Base-by-base conservation (phyloP, 2,329 filamentous ascomycete genomes). In the Boeremia lycopersici region DNA sequence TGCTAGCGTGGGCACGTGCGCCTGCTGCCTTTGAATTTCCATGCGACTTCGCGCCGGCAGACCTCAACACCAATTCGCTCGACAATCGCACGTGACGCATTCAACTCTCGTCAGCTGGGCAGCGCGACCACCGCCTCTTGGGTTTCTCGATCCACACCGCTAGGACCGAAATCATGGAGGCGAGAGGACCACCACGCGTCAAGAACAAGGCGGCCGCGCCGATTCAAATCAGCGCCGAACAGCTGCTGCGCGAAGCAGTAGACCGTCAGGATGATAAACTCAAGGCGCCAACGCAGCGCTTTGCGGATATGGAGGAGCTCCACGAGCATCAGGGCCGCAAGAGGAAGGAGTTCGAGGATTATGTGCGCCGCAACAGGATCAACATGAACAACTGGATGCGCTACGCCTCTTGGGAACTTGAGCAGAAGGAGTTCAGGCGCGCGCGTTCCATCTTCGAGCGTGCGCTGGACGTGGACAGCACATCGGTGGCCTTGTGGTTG, bases 311-410 rank as follows among this genome's bases (percentile, higher is more conserved):
- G 67, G 95, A 99, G 80, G 95, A 99, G 80, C 86, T 99, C 42
- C 93, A 98, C 79, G 95, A 98, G 77, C 96, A 90, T 77, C 95
- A 99, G 77, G 93, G 93, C 49, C 86, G 95, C 61, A 98, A 98
- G 79, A 85, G 95, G 65, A 95, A 93, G 76, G 95, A 96, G 71
- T 99, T 96, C 67, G 95, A 99, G 78, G 91, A 96, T 80, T 98
- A 98, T 88, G 91, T 98, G 57, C 88, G 92, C 61, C 89, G 95
- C 61, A 98, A 98, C 73, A 82, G 93, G 70, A 84, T 97, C 73
- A 96, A 96, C 72, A 92, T 98, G 84, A 96, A 96, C 81, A 98
- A 98, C 77, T 99, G 95, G 95, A 91, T 95, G 84, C 90, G 93
- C 70, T 99, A 99, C 82, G 93, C 95, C 51, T 86, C 90, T 66